Evolutionary conservation across 2,329 filamentous ascomycete species (phyloP), one percentile per base, ranked within the genome.

Genomic region (Penicillium sp.): DNA sequence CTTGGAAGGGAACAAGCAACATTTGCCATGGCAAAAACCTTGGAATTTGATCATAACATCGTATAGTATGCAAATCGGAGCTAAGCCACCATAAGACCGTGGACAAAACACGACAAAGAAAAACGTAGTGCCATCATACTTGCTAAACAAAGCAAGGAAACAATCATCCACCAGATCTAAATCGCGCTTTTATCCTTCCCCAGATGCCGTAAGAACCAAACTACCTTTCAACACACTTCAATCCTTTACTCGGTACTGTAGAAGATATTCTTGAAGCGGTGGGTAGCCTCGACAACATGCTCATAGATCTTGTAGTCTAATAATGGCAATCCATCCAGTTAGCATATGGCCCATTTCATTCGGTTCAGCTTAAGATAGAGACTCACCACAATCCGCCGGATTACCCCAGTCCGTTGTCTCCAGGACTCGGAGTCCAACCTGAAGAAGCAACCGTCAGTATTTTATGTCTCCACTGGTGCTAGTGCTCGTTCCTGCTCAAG

Each of bases 251-350:
- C 59, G 11, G 62, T 80, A 54, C 85, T 83, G 69, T 90, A 92
- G 72, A 97, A 97, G 51, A 98, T 88, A 59, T 86, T 81, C 69
- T 89, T 90, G 71, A 91, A 86, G 49, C 87, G 84, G 76, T 97
- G 93, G 33, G 91, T 95, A 35, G 87, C 88, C 56, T 97, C 90
- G 16, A 96, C 93, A 3, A 97, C 89, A 0, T 88, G 85, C 56
- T 90, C 87, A 58, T 87, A 89, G 33, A 91, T 83, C 52, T 81
- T 82, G 74, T 90, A 90, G 76, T 97, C 92, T 93, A 63, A 8
- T 24, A 26, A 49, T 5, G 42, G 3, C 13, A 31, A 21, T n/a
- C 11, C 7, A 19, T 14, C 29, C 19, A 49, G 35, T 46, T n/a
- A 37, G 13, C 19, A 49, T 16, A 24, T 27, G 29, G n/a, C 14